Evolutionary conservation across 805 yeast species (phyloP).

Genomic region (Candida chauliodis): DNA sequence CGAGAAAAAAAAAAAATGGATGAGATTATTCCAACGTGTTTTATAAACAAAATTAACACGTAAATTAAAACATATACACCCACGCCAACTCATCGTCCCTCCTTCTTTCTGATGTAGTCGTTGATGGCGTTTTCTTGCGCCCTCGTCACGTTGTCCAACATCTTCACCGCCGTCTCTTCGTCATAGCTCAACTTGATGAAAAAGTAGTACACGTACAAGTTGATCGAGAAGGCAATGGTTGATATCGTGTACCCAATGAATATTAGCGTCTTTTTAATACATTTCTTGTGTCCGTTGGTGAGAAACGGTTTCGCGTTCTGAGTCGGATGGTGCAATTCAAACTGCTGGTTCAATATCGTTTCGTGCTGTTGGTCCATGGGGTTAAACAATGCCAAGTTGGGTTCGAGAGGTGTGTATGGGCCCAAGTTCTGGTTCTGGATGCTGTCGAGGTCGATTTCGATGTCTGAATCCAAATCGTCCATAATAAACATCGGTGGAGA

Average conservation of each 20-base stretch:
- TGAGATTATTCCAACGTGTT: conserved; percentile 6
- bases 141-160: conserved; percentile 4
- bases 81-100: neutral
- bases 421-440: neutral
- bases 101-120: conserved; percentile 4
- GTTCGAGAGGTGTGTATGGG: neutral
- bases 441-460: neutral
- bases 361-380: conserved; percentile 2
- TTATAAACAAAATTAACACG: neutral
- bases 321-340: conserved; percentile 3
- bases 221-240: conserved; percentile 4
- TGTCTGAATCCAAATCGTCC: conserved; percentile 3
- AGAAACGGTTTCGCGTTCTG: conserved; percentile 3
- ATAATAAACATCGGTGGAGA: conserved; percentile 1
- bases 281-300: neutral
- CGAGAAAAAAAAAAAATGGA: neutral
- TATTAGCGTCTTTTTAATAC: conserved; percentile 4
- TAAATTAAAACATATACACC: neutral
- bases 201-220: conserved; percentile 6
- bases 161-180: conserved; percentile 7
- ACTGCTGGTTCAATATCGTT: conserved; percentile 1
- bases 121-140: conserved; percentile 9
- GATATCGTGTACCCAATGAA: conserved; percentile 8
- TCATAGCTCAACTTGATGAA: conserved; percentile 8
- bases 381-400: conserved; percentile 1